Evolutionary conservation across 192 early-diverging fungal species (phyloP).

Genomic region (Mortierella claussenii): DNA sequence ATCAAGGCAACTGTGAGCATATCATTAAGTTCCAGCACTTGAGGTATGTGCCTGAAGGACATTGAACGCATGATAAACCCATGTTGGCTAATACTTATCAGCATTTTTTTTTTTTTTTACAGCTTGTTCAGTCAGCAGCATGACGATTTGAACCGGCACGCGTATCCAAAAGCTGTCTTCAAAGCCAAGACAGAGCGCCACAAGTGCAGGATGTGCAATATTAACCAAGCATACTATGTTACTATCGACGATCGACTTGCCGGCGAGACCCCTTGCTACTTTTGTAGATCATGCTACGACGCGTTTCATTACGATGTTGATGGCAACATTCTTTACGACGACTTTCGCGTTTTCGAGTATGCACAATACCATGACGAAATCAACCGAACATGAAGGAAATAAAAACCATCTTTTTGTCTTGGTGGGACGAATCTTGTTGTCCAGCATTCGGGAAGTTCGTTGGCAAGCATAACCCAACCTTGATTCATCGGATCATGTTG

Average conservation of each 20-base stretch:
- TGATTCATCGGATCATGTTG: too few species aligned
- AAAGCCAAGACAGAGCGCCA: constrained; percentile 60
- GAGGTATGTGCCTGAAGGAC: too few species aligned
- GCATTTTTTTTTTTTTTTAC: constrained; percentile 6
- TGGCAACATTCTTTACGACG: constrained; percentile 64
- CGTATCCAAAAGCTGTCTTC: constrained; percentile 67
- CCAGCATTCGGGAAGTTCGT: too few species aligned
- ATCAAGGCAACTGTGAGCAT: constrained; percentile 86
- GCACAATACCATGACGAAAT: constrained; percentile 7
- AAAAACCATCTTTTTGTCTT: too few species aligned
- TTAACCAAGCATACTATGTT: constrained; percentile 68
- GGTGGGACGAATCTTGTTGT: too few species aligned
- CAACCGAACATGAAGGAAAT: too few species aligned
- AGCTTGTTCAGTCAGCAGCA: constrained; percentile 31
- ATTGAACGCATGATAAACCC: too few species aligned
- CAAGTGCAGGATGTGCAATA: constrained; percentile 73
- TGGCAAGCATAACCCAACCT: too few species aligned
- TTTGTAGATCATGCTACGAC: constrained; percentile 77
- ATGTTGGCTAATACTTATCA: neutral
- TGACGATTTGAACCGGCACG: constrained; percentile 63
- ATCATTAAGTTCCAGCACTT: constrained; percentile 73
- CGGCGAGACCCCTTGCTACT: constrained; percentile 74
- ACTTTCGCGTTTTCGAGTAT: constrained; percentile 48
- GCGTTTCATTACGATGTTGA: constrained; percentile 74
- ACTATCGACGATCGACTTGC: constrained; percentile 77